Evolutionary conservation across 2,329 filamentous ascomycete genomes (phyloP).

Genomic region (Diaporthe sp.): DNA sequence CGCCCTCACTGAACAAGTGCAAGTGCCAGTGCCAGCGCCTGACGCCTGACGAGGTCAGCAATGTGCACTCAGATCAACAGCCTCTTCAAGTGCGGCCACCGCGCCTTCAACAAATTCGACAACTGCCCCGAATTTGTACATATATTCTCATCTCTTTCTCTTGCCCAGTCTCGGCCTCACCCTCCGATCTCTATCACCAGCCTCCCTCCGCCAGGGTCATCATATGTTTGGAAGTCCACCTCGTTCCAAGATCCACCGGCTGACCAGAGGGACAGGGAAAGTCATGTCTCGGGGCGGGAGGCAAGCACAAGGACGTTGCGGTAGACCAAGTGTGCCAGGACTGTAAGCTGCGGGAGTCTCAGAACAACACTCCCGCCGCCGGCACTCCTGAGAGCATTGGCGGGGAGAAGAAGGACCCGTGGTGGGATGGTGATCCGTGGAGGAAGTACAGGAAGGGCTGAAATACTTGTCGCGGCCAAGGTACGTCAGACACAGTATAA

Average conservation of each 20-base stretch:
- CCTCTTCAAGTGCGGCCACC: constrained; percentile 46
- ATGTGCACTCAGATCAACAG: constrained; percentile 48
- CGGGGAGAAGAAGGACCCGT: constrained; percentile 39
- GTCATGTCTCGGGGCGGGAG: constrained; percentile 46
- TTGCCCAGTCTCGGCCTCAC: neutral
- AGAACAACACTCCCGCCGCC: constrained; percentile 16
- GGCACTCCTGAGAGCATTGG: constrained; percentile 39
- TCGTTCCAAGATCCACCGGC: neutral
- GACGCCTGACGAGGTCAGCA: neutral
- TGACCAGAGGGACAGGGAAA: constrained; percentile 35
- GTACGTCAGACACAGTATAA: neutral
- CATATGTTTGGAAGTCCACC: constrained; percentile 13
- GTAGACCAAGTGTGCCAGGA: constrained; percentile 44
- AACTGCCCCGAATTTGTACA: constrained; percentile 44
- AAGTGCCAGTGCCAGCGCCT: neutral
- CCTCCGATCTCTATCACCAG: neutral
- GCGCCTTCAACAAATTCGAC: constrained; percentile 46
- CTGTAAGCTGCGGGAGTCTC: constrained; percentile 42
- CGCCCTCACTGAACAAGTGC: constrained; percentile 3
- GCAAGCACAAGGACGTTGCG: constrained; percentile 43
- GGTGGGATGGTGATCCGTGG: constrained; percentile 44
- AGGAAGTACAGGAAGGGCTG: constrained; percentile 37
- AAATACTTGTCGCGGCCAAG: neutral
- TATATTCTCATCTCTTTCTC: constrained; percentile 3
- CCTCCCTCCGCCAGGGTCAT: neutral